A percentile compares a stretch with the other conserved stretches of the same genome.
Conservation (phyloP, 208 protist species). For the Leishmania amazonensis region DNA sequence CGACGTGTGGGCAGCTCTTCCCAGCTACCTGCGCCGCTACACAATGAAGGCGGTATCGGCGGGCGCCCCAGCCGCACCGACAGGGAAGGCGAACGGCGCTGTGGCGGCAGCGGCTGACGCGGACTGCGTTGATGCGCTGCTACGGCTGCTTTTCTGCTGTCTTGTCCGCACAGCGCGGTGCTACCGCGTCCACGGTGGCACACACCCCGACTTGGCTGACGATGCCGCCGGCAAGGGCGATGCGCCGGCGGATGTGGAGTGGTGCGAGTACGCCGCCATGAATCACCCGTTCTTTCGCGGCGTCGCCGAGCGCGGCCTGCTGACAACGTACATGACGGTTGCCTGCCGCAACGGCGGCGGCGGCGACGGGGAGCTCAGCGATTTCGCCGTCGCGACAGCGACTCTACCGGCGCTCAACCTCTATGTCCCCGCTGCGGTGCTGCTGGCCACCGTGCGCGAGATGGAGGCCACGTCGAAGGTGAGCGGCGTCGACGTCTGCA, state of each 20-base stretch:
- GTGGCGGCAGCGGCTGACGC: slow-evolving; percentile 22
- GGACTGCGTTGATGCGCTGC: slow-evolving; percentile 23
- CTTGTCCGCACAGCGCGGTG: slow-evolving; percentile 7
- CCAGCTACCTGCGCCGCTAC: slow-evolving; percentile 16
- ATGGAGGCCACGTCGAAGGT: not conserved
- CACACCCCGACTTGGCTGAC: not conserved
- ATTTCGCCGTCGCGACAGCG: not conserved
- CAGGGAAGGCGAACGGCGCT: slow-evolving; percentile 16
- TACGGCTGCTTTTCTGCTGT: slow-evolving; percentile 20
- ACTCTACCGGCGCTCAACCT: slow-evolving; percentile 24
- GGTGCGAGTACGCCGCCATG: slow-evolving; percentile 23
- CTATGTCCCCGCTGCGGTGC: slow-evolving; percentile 14
- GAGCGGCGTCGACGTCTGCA: not conserved
- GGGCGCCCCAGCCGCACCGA: not conserved
- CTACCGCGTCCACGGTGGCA: not conserved
- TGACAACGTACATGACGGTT: slow-evolving; percentile 27
- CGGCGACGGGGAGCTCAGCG: not conserved
- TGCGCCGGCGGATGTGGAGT: not conserved
- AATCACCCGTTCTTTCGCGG: slow-evolving; percentile 54
- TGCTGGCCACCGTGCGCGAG: slow-evolving; percentile 9
- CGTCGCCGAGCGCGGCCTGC: slow-evolving; percentile 51
- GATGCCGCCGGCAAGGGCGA: not conserved
- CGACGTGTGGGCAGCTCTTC: slow-evolving; percentile 8
- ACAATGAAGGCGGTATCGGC: not conserved
- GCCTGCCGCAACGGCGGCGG: not conserved